Base-by-base conservation (phyloP, 192 early-diverging fungal species). In the Anaeromyces robustus region DNA sequence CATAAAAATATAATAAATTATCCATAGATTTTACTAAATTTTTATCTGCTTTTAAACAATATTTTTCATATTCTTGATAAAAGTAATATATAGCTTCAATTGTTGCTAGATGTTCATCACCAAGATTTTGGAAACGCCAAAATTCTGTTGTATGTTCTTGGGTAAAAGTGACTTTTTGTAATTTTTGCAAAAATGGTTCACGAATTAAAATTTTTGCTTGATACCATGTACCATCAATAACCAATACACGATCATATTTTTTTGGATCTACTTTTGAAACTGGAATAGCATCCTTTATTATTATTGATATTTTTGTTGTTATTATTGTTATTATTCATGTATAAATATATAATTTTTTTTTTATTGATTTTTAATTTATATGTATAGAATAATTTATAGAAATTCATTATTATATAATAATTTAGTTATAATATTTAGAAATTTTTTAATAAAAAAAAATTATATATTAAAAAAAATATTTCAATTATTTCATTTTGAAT, bases 61-160 rank as follows among this genome's bases (percentile, higher is more conserved):
- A 68, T 39, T 85, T 85, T 29, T 87, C 85, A 84, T 93, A 96
- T 84, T 97, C 97, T 39, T 92, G 88, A 85, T 93, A 95, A 80
- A 97, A 91, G 83, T 93, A 98, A 80, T 98, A 98, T 29, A 97
- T 94, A 7, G 97, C 97, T 84, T 98, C 97, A 68, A 98, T 97
- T 2, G 97, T 98, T 0, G 97, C 94, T 78, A 98, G 84, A 80
- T 93, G 89, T 79, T 88, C 85, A 22, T 92, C 90, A 29, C 90
- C 90, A 34, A 90, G 87, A 77, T 88, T 87, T 85, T 98, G 97
- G 84, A 92, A 95, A 79, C 97, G 87, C 96, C 96, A 98, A 83
- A 97, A 98, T 79, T 92, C 83, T 12, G 97, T 98, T 81, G 87
- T 87, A 31, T 92, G 90, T 26, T 32, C 77, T 30, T 78, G 92